Conservation (phyloP, 371 early-diverging fungal species). For the Chytridium lagenaria region DNA sequence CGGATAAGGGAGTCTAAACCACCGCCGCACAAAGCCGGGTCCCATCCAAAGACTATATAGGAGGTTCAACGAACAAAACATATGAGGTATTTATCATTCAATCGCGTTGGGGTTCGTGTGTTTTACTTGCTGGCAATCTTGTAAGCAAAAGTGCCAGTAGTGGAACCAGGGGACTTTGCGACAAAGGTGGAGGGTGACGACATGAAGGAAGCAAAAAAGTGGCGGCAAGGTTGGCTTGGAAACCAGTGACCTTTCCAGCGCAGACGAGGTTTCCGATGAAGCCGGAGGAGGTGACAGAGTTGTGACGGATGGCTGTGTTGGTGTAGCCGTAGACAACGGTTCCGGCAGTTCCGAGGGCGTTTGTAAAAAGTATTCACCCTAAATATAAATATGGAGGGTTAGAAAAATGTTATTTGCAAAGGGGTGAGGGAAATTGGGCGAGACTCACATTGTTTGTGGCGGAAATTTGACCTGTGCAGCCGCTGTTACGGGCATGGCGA, state of each 20-base stretch:
- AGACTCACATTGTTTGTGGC: slow-evolving; percentile 11
- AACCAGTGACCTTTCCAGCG: slow-evolving; percentile 14
- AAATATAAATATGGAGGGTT: not conserved
- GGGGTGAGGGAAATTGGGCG: no score
- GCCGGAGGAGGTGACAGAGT: slow-evolving; percentile 17
- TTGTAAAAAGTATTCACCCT: not conserved
- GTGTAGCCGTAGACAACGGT: not conserved
- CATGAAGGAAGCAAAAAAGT: not conserved
- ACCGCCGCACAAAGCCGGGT: no score
- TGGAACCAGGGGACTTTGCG: not conserved
- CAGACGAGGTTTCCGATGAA: slow-evolving; percentile 16
- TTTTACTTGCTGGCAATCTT: not conserved
- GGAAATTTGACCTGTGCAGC: slow-evolving; percentile 17
- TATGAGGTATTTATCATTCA: no score
- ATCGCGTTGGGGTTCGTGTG: no score
- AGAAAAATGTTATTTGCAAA: no score
- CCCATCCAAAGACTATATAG: no score
- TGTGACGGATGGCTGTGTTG: slow-evolving; percentile 2
- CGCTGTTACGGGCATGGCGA: not conserved
- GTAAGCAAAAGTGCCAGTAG: slow-evolving; percentile 8
- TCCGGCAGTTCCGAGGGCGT: not conserved
- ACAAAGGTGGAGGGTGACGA: not conserved
- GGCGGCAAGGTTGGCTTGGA: slow-evolving; percentile 14
- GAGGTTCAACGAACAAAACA: no score
- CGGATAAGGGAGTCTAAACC: no score